Evolutionary conservation across 2,329 filamentous ascomycete genomes (phyloP).

Genomic region (Sporothrix globosa): DNA sequence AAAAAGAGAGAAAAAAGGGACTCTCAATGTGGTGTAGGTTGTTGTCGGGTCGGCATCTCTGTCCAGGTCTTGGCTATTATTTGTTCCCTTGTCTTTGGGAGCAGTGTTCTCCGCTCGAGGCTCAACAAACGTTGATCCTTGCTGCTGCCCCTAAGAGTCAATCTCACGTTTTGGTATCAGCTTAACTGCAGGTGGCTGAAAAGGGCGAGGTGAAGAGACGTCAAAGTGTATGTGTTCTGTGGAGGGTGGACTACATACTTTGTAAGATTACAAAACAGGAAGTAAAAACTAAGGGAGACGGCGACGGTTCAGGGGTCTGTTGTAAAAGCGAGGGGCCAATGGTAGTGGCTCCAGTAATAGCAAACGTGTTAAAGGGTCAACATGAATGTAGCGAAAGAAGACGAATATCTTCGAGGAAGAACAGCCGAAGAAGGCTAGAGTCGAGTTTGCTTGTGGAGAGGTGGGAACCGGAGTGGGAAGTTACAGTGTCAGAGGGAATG

Average conservation of each 20-base stretch:
- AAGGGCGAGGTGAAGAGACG: background rate
- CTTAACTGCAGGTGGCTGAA: conserved; percentile 20
- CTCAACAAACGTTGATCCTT: conserved; percentile 1
- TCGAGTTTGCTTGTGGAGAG: background rate
- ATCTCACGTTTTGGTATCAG: conserved; percentile 17
- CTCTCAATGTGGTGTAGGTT: background rate
- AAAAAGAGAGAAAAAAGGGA: background rate
- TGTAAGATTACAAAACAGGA: background rate
- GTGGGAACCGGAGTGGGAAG: conserved; percentile 14
- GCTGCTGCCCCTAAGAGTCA: background rate
- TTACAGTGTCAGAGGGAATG: background rate
- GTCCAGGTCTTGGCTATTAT: background rate
- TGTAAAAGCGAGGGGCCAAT: background rate
- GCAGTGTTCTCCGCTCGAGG: background rate
- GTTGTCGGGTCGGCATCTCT: background rate
- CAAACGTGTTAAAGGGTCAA: background rate
- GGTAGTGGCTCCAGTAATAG: background rate
- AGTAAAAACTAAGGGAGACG: background rate
- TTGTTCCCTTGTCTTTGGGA: background rate
- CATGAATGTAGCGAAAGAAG: background rate
- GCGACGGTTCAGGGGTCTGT: conserved; percentile 8
- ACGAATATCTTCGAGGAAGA: background rate
- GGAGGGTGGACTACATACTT: background rate
- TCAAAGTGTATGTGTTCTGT: background rate
- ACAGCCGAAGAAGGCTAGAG: conserved; percentile 10